These are phyloP conservation scores for Priceomyces carsonii DNA, from an alignment of 805 yeast species.

Conservation along the genomic window DNA sequence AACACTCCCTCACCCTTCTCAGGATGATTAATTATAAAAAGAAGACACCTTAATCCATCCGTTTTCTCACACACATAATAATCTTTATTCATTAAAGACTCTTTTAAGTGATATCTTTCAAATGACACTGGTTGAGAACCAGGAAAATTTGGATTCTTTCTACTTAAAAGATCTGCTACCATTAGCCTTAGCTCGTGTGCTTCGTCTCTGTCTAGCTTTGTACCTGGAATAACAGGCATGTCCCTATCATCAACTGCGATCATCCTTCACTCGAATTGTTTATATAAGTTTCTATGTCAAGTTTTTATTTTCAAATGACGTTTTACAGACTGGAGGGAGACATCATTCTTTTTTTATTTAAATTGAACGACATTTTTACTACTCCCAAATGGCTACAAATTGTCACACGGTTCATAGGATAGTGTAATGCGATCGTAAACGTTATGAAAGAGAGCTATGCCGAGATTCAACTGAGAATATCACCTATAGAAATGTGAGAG, in stretches of 20 bases:
- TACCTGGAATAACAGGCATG: slow-evolving; percentile 88
- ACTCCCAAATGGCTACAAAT: too few species aligned
- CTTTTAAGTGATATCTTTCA: slow-evolving; percentile 67
- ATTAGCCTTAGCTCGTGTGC: slow-evolving; percentile 65
- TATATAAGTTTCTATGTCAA: too few species aligned
- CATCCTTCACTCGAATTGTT: too few species aligned
- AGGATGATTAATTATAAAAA: slow-evolving; percentile 66
- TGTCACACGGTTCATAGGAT: too few species aligned
- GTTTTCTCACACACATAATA: slow-evolving; percentile 95
- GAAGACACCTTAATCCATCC: slow-evolving; percentile 86
- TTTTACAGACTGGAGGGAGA: too few species aligned
- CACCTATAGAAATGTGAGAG: slow-evolving; percentile 21
- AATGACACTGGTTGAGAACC: slow-evolving; percentile 97
- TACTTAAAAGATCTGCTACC: slow-evolving; percentile 65
- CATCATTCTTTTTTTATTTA: too few species aligned
- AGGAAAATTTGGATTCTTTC: slow-evolving; percentile 62
- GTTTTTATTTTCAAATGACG: too few species aligned
- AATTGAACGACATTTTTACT: too few species aligned
- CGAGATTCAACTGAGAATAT: slow-evolving; percentile 18
- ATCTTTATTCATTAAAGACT: slow-evolving; percentile 66
- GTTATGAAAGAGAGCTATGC: background rate
- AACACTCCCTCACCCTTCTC: slow-evolving; percentile 86
- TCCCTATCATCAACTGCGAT: slow-evolving; percentile 46
- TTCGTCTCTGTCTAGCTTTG: slow-evolving; percentile 69
- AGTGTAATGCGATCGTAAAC: too few species aligned